phyloP scores from a whole-genome alignment of 108 stramenopile species.

The Thalassiosira profunda region DNA sequence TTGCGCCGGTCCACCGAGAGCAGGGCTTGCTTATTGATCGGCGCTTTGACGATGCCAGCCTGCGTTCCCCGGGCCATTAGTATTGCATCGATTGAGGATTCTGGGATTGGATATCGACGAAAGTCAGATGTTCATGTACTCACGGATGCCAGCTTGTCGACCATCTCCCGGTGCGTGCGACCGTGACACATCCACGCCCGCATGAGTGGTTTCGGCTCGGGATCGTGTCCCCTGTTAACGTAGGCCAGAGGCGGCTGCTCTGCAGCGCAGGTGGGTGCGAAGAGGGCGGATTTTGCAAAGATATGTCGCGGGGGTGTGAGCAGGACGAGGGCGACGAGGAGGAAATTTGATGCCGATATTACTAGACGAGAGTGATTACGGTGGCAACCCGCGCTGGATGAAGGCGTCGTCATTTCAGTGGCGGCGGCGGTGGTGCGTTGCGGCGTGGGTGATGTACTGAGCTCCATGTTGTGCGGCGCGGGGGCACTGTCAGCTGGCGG shows the following conservation, averaged over 20 bases:
- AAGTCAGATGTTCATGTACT: too few species aligned
- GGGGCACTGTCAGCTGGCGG: not conserved
- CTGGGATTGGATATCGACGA: too few species aligned
- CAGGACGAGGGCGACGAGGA: not conserved
- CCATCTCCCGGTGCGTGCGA: slow-evolving; percentile 72
- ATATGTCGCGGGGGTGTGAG: not conserved
- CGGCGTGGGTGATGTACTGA: not conserved
- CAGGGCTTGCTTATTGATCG: slow-evolving; percentile 59
- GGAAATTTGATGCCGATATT: not conserved
- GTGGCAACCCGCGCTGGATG: not conserved
- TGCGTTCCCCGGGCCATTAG: too few species aligned
- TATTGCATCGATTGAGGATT: too few species aligned
- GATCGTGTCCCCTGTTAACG: slow-evolving; percentile 19
- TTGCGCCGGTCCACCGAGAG: slow-evolving; percentile 72
- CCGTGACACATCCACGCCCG: slow-evolving; percentile 86
- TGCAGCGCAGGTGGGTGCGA: not conserved
- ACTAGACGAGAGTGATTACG: not conserved
- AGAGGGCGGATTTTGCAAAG: not conserved
- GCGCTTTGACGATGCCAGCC: slow-evolving; percentile 67
- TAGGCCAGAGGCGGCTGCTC: slow-evolving; percentile 19
- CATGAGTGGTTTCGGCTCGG: slow-evolving; percentile 43
- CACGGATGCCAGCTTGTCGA: slow-evolving; percentile 72
- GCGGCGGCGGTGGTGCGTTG: not conserved
- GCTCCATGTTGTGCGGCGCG: not conserved
- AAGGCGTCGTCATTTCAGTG: not conserved